Evolutionary conservation across 768 basidiomycete genomes (phyloP), one percentile per base, ranked within the genome.

Genomic region (Mycena kentingensis): DNA sequence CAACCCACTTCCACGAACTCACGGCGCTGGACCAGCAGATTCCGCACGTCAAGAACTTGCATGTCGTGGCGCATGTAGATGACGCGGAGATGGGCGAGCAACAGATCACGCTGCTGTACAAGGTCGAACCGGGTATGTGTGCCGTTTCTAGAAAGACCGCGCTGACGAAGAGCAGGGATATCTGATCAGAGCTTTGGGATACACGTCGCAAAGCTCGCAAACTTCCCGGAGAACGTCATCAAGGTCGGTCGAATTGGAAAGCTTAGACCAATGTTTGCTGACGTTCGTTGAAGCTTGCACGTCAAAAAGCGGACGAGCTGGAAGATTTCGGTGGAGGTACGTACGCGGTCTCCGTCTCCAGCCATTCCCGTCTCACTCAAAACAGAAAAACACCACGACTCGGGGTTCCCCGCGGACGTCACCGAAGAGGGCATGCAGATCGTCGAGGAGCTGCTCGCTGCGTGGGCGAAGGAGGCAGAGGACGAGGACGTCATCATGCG

Each of bases 141-240:
- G 24, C 16, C 16, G 26, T 46, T 41, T 26, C 28, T n/a, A 31
- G 15, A 13, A 16, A 43, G 3, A 13, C 18, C 12, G 3, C 21
- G 16, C 24, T 15, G 1, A n/a, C 13, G 25, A 28, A 21, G 25
- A 16, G 49, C 52, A 92, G 92, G 93, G 13, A 80, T 97, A 19
- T 93, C 91, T 38, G 96, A 98, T 66, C 96, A 98, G 70, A 96
- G 93, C 65, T 98, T 98, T 64, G 97, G 96, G 70, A 98, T 99
- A 25, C 94, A 98, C 61, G 97, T 99, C 15, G 97, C 97, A 0
- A 81, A 93, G 66, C 76, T 98, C n/a, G 96, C 96, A 3, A 95
- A 98, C 69, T 99, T 99, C 70, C 97, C 97, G 0, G 90, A 95
- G 54, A 88, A 85, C 58, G 95, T 98, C 11, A 82, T 98, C 54